phyloP scores from a whole-genome alignment of 1,284 basidiomycete genomes.

The Boletus albobrunnescens region DNA sequence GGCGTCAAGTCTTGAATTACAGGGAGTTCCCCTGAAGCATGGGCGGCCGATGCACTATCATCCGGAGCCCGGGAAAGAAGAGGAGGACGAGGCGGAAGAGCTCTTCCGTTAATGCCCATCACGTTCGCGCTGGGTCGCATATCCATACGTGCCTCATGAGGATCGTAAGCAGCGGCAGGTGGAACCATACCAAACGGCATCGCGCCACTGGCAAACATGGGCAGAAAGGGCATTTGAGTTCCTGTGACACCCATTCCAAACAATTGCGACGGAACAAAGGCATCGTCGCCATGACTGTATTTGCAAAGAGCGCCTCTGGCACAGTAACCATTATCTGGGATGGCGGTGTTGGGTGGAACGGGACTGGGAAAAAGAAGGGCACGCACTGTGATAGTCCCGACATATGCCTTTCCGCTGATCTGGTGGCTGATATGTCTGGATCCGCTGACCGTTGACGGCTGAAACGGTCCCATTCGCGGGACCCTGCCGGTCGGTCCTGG shows the following conservation, averaged over 20 bases:
- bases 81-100: slow-evolving; percentile 50
- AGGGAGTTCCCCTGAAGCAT: slow-evolving; percentile 61
- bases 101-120: slow-evolving; percentile 35
- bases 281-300: slow-evolving; percentile 85
- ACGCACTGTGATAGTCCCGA: slow-evolving; percentile 86
- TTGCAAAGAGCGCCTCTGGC: slow-evolving; percentile 88
- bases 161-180: slow-evolving; percentile 61
- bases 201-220: slow-evolving; percentile 52
- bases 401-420: slow-evolving; percentile 71
- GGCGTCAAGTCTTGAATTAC: slow-evolving; percentile 80
- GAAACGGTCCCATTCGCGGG: slow-evolving; percentile 19
- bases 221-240: slow-evolving; percentile 55
- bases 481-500: slow-evolving; percentile 34
- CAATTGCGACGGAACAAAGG: slow-evolving; percentile 64
- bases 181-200: slow-evolving; percentile 43
- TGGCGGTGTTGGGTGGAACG: slow-evolving; percentile 7
- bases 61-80: slow-evolving; percentile 51
- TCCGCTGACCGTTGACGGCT: slow-evolving; percentile 46
- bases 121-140: slow-evolving; percentile 45
- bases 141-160: slow-evolving; percentile 72
- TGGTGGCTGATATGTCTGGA: slow-evolving; percentile 60
- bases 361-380: background rate
- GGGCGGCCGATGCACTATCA: slow-evolving; percentile 38
- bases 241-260: slow-evolving; percentile 48
- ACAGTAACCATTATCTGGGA: slow-evolving; percentile 82